Evolutionary conservation across 306 rosid genomes (phyloP).

Genomic region (Dicorynia guianensis): DNA sequence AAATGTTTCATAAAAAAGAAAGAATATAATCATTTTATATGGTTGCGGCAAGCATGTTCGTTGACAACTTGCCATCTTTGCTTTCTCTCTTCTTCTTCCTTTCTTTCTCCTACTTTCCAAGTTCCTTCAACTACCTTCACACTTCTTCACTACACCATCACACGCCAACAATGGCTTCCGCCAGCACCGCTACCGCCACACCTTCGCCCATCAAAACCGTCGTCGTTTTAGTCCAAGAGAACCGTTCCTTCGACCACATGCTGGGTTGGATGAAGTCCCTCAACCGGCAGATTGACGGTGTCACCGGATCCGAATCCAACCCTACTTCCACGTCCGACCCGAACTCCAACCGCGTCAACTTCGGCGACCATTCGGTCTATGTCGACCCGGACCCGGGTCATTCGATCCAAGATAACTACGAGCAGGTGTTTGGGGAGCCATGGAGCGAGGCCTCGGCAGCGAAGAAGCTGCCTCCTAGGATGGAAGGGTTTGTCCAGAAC

Average conservation of each 20-base stretch:
- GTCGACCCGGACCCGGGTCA: conserved; percentile 88
- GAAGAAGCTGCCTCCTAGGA: conserved; percentile 51
- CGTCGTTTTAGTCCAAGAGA: conserved; percentile 88
- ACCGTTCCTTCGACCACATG: conserved; percentile 94
- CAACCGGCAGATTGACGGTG: conserved; percentile 74
- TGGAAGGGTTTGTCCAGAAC: conserved; percentile 78
- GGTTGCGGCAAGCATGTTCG: too few relatives aligned
- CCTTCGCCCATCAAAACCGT: conserved; percentile 68
- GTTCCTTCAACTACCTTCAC: conserved; percentile 25
- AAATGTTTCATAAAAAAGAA: too few relatives aligned
- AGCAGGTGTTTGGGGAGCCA: conserved; percentile 80
- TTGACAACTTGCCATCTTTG: too few relatives aligned
- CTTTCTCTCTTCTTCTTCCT: not conserved
- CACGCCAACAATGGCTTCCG: conserved; percentile 35
- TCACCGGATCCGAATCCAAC: conserved; percentile 60
- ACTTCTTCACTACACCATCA: not conserved
- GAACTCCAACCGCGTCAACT: conserved; percentile 46
- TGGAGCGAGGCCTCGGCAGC: conserved; percentile 64
- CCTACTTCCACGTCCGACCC: conserved; percentile 59
- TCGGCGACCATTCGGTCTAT: conserved; percentile 48
- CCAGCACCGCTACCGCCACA: not conserved
- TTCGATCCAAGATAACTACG: conserved; percentile 72
- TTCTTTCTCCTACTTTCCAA: not conserved
- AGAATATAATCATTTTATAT: too few relatives aligned
- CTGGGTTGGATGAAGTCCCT: conserved; percentile 85